Base-by-base conservation (phyloP, 768 basidiomycete genomes). In the Russula olivacea region DNA sequence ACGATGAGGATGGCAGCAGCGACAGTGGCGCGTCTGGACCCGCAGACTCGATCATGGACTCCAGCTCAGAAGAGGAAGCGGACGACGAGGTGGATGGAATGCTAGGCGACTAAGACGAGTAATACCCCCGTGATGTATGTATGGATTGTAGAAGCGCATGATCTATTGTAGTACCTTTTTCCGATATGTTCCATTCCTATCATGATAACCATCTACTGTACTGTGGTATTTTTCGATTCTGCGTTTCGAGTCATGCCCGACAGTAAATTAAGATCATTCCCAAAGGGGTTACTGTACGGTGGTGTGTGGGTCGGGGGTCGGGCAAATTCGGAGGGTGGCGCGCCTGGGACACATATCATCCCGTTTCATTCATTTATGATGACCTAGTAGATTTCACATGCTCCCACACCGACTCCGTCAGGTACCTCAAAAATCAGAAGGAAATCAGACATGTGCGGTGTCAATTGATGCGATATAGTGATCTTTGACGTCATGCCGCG, bases 21-120 rank as follows among this genome's bases (percentile, higher is more conserved):
- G 41, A 23, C 0, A 61, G 58, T 2, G 32, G 23, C 0, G 61
- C 32, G 12, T 55, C 53, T 12, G 58, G 61, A 51, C 59, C 66
- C 21, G 56, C 57, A 9, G 67, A 68, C 54, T 68, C 67, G n/a
- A 68, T 66, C 58, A 57, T 68, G 19, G 67, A 63, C 49, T 68
- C 67, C 4, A 65, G 58, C 15, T 50, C 58, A 17, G 63, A 56
- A 45, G 49, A 58, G 9, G 65, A 63, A 23, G 67, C 66, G 45
- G 65, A 66, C 34, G 55, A 51, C 1, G 66, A 68, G 58, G 67
- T 68, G 38, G 67, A 68, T 41, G 67, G 58, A 14, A 57, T 68
- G 65, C 51, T 68, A 23, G 67, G 54, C 54, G 54, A 64, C 40
- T 55, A 54, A 23, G 67, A 49, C 54, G 54, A 64, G 47, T 55